phyloP scores from a whole-genome alignment of 306 rosid species.

The Inga oerstediana region DNA sequence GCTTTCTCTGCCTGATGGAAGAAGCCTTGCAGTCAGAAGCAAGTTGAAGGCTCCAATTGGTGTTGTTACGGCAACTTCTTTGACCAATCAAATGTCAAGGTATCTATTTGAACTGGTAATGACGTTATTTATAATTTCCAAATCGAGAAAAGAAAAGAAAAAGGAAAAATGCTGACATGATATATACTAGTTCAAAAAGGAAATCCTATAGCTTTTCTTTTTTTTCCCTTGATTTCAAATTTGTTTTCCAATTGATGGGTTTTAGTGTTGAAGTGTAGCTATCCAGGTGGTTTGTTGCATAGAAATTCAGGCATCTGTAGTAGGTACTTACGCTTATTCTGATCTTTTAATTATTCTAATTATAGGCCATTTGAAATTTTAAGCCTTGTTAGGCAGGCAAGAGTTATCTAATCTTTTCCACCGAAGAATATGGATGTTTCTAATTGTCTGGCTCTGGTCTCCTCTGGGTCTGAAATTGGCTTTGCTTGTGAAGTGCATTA shows the following conservation, averaged over 20 bases:
- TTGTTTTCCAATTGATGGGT: conserved; percentile 1
- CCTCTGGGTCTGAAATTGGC: conserved; percentile 3
- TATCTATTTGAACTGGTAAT: background rate
- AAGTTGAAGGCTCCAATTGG: conserved; percentile 6
- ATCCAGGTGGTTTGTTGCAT: background rate
- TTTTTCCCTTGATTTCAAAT: conserved; percentile 8
- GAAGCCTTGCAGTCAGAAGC: background rate
- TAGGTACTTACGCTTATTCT: background rate
- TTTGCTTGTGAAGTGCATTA: conserved; percentile 1
- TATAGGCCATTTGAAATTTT: conserved; percentile 8
- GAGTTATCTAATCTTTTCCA: background rate
- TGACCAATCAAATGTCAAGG: background rate
- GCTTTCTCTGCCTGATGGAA: background rate
- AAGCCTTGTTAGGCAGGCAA: conserved; percentile 15
- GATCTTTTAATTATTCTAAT: background rate
- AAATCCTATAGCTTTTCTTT: background rate
- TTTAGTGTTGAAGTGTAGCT: background rate
- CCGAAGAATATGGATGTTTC: background rate
- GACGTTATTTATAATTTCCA: conserved; percentile 17
- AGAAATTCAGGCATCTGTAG: background rate
- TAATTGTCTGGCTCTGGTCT: conserved; percentile 8
- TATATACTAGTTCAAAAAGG: background rate
- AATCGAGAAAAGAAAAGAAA: background rate
- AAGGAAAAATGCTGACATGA: conserved; percentile 14
- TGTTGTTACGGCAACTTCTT: background rate